Evolutionary conservation across 805 yeast species (phyloP).

Genomic region (Yamadazyma nakazawae): DNA sequence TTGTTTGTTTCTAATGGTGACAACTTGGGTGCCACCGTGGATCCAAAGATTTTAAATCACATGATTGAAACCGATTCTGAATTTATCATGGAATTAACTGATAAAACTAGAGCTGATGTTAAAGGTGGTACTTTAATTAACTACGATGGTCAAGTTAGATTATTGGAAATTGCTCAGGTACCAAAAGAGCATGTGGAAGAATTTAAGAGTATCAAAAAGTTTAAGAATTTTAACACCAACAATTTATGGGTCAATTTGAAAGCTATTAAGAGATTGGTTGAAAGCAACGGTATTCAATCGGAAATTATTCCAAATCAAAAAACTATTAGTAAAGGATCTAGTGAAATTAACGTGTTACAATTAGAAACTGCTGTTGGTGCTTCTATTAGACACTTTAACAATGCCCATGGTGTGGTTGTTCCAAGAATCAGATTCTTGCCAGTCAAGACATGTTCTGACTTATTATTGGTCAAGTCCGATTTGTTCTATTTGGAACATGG

Average conservation of each 20-base stretch:
- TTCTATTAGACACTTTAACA: slow-evolving; percentile 91
- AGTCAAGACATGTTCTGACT: slow-evolving; percentile 94
- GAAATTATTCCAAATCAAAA: slow-evolving; percentile 96
- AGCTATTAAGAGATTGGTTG: slow-evolving; percentile 91
- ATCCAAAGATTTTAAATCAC: slow-evolving; percentile 82
- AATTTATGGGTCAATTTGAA: slow-evolving; percentile 95
- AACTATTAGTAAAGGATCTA: slow-evolving; percentile 71
- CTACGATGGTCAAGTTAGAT: slow-evolving; percentile 90
- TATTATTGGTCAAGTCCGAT: slow-evolving; percentile 92
- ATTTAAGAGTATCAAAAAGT: slow-evolving; percentile 95
- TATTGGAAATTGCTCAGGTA: slow-evolving; percentile 96
- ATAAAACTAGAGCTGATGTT: slow-evolving; percentile 98
- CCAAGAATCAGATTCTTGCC: slow-evolving; percentile 98
- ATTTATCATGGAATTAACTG: slow-evolving; percentile 97
- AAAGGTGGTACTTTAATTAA: slow-evolving; percentile 98
- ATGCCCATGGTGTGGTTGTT: slow-evolving; percentile 96
- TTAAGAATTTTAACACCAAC: slow-evolving; percentile 97
- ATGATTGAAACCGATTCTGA: slow-evolving; percentile 90
- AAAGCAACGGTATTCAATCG: slow-evolving; percentile 72
- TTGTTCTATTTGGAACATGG: slow-evolving; percentile 90
- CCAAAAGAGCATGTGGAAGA: slow-evolving; percentile 98
- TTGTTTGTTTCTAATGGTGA: slow-evolving; percentile 97
- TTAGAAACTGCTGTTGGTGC: slow-evolving; percentile 99
- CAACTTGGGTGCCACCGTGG: slow-evolving; percentile 97
- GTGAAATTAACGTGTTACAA: slow-evolving; percentile 83